Percentiles rank a stretch among this genome's conserved stretches.
phyloP scores from a whole-genome alignment of 257 asterid genomes.

The Solanum tacnaense region DNA sequence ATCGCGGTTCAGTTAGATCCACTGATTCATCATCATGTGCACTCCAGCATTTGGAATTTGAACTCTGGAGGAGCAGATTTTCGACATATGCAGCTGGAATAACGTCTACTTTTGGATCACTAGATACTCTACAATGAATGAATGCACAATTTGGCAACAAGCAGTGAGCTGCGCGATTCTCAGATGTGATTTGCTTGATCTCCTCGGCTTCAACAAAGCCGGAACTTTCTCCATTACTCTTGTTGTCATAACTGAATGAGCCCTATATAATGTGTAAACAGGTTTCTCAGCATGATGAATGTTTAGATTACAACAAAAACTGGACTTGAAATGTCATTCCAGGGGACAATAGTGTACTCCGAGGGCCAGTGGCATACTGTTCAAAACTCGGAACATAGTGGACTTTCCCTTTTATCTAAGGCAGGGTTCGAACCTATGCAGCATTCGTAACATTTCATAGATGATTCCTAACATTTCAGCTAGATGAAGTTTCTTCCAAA shows the following conservation, averaged over 20 bases:
- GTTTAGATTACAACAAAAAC: background rate
- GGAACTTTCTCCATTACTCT: background rate
- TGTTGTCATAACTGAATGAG: slow-evolving; percentile 17
- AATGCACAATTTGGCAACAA: slow-evolving; percentile 4
- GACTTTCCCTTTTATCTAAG: background rate
- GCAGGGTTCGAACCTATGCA: background rate
- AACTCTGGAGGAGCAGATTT: slow-evolving; percentile 27
- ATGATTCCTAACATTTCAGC: background rate
- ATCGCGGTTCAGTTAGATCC: slow-evolving; percentile 75
- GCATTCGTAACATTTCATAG: too few species aligned
- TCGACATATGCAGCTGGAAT: slow-evolving; percentile 20
- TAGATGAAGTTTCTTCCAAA: background rate
- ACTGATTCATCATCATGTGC: slow-evolving; percentile 48
- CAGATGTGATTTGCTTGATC: slow-evolving; percentile 52
- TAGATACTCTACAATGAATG: slow-evolving; percentile 5
- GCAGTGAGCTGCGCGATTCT: slow-evolving; percentile 14
- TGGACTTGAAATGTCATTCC: background rate
- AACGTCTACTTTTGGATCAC: slow-evolving; percentile 9
- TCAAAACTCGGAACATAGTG: background rate
- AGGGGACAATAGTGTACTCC: background rate
- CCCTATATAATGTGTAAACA: slow-evolving; percentile 5
- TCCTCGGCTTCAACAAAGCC: slow-evolving; percentile 34
- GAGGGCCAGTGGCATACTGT: background rate
- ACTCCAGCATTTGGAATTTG: slow-evolving; percentile 23
- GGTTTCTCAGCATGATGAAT: background rate